Conservation (phyloP, 2,329 filamentous ascomycete genomes). For the Verticillium dahliae region DNA sequence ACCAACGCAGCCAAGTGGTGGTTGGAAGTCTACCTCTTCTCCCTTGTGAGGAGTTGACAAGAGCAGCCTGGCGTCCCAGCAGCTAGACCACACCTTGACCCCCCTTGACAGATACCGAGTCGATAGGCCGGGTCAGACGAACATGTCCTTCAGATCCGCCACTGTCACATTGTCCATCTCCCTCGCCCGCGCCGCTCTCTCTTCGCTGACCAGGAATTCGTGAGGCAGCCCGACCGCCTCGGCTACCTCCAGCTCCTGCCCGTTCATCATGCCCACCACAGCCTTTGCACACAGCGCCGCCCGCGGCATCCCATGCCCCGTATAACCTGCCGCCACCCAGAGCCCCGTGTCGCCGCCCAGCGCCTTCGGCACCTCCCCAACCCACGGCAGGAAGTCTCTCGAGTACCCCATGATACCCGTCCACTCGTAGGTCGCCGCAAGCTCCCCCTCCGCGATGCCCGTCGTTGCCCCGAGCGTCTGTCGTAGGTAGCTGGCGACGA, state of each 20-base stretch:
- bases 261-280: constrained; percentile 51
- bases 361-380: constrained; percentile 55
- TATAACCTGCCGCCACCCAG: constrained; percentile 61
- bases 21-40: too few relatives aligned
- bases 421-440: constrained; percentile 59
- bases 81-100: not conserved
- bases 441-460: constrained; percentile 29
- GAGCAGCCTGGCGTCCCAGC: too few relatives aligned
- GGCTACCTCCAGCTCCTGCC: constrained; percentile 17
- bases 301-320: constrained; percentile 72
- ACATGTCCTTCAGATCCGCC: constrained; percentile 11
- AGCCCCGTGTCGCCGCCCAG: constrained; percentile 47
- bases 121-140: not conserved
- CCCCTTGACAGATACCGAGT: not conserved
- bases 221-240: constrained; percentile 31
- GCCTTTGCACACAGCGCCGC: constrained; percentile 60
- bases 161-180: constrained; percentile 7
- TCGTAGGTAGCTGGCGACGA: constrained; percentile 50
- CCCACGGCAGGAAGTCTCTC: constrained; percentile 62
- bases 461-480: constrained; percentile 26
- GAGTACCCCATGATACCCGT: constrained; percentile 76
- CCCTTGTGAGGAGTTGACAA: too few relatives aligned
- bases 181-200: constrained; percentile 16
- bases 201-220: constrained; percentile 31
- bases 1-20: too few relatives aligned